These are phyloP conservation scores for Podaxis rugospora DNA, from an alignment of 768 basidiomycete genomes.

Conservation along the genomic window DNA sequence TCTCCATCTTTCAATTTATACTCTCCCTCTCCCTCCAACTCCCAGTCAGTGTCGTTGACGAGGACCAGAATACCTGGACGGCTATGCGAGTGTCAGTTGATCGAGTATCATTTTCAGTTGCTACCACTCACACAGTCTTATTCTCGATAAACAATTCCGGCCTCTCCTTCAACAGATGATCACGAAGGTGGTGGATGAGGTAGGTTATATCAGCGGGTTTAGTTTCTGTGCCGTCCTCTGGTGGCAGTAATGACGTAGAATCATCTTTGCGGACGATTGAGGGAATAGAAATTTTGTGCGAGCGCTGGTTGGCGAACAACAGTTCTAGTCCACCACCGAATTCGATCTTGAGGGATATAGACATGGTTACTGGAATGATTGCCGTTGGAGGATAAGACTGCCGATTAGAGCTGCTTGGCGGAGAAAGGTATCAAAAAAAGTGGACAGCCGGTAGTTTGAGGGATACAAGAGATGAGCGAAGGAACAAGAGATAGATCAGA, in stretches of 20 bases:
- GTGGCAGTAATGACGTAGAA: conserved; percentile 17
- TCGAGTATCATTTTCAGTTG: not conserved
- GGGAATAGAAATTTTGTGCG: conserved; percentile 55
- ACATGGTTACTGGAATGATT: conserved; percentile 12
- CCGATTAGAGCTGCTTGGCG: no score
- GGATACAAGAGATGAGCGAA: not conserved
- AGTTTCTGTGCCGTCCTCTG: conserved; percentile 17
- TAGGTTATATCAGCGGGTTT: conserved; percentile 63
- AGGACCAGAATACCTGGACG: conserved; percentile 96
- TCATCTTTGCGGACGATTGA: conserved; percentile 34
- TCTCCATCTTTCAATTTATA: conserved; percentile 76
- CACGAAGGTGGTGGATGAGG: conserved; percentile 74
- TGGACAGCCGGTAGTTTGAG: not conserved
- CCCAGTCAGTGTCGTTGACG: conserved; percentile 98
- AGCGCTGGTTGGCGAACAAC: conserved; percentile 69
- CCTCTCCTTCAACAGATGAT: conserved; percentile 77
- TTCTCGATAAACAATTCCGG: conserved; percentile 88
- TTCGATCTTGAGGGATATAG: conserved; percentile 51
- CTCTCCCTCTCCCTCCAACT: conserved; percentile 90
- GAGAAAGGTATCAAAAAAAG: not conserved
- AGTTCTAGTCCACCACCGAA: conserved; percentile 87
- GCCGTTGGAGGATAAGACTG: conserved; percentile 4
- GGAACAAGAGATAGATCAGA: not conserved
- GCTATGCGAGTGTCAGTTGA: conserved; percentile 36
- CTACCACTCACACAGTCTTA: conserved; percentile 68